phyloP scores from a whole-genome alignment of 768 basidiomycete species.

The Kwoniella europaea region DNA sequence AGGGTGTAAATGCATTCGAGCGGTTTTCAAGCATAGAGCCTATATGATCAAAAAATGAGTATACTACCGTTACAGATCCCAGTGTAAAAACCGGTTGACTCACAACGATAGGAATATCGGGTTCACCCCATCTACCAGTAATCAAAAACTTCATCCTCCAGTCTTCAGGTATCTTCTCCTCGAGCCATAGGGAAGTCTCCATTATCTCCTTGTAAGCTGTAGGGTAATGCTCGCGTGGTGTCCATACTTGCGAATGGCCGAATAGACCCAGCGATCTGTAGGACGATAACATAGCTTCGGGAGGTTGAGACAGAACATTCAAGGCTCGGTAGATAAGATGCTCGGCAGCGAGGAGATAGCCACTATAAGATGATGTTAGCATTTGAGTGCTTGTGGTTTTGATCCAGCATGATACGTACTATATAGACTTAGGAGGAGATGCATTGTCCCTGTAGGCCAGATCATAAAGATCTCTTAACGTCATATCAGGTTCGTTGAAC shows the following conservation, averaged over 20 bases:
- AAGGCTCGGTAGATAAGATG: conserved; percentile 8
- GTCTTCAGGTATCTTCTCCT: conserved; percentile 18
- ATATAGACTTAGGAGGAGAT: conserved; percentile 5
- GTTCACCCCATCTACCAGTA: conserved; percentile 18
- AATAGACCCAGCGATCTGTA: not conserved
- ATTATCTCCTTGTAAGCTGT: conserved; percentile 34
- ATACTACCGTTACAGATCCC: too few relatives aligned
- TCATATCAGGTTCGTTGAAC: conserved; percentile 25
- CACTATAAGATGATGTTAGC: not conserved
- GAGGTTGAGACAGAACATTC: not conserved
- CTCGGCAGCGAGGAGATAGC: not conserved
- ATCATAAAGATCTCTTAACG: conserved; percentile 31
- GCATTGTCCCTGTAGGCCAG: conserved; percentile 12
- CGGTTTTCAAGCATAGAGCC: conserved; percentile 16
- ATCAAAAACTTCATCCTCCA: conserved; percentile 10
- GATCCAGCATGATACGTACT: conserved; percentile 2
- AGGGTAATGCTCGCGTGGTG: conserved; percentile 20
- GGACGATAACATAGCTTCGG: not conserved
- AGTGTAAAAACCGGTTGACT: not conserved
- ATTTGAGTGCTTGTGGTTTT: not conserved
- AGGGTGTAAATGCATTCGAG: conserved; percentile 26
- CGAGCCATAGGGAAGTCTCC: conserved; percentile 9
- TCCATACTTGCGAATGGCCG: not conserved
- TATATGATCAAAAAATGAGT: not conserved
- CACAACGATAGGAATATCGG: conserved; percentile 30